A percentile compares a stretch with the other conserved stretches of the same genome.
phyloP scores from a whole-genome alignment of 192 early-diverging fungal species.

The Coemansia pectinata region DNA sequence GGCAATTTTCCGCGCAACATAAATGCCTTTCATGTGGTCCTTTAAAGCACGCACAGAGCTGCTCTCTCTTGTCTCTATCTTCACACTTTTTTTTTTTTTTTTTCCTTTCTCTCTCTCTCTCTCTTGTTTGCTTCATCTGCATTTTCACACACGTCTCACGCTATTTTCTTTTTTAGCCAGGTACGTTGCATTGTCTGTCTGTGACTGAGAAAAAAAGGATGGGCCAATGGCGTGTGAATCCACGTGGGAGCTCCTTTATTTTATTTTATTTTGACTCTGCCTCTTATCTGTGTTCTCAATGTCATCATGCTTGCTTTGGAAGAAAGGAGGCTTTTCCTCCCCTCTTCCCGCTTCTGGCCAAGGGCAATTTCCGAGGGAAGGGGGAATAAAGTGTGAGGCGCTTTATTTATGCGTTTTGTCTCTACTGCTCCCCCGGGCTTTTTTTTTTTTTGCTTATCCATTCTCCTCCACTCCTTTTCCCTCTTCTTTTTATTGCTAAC shows the following conservation, averaged over 20 bases:
- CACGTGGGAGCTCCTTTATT: neutral
- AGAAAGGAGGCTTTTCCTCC: neutral
- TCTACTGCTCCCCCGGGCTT: neutral
- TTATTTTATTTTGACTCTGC: neutral
- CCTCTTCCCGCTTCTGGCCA: neutral
- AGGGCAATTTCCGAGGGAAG: conserved; percentile 1
- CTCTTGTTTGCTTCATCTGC: neutral
- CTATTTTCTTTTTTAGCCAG: neutral
- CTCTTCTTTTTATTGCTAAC: neutral
- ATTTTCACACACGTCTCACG: neutral
- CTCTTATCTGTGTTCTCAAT: conserved; percentile 7
- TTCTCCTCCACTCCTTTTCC: neutral
- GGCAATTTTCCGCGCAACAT: neutral
- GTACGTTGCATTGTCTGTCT: neutral
- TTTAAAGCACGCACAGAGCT: neutral
- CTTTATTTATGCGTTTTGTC: neutral
- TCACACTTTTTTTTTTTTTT: neutral
- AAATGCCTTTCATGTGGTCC: too few relatives aligned
- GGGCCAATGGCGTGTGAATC: neutral
- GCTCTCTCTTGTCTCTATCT: neutral
- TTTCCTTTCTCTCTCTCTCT: too few relatives aligned
- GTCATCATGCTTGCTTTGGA: neutral
- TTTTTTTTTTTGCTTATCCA: neutral
- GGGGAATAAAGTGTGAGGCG: neutral
- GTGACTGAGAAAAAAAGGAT: neutral